Evolutionary conservation across 2,329 filamentous ascomycete species (phyloP), one percentile per base, ranked within the genome.

Genomic region (Gyromitra esculenta): DNA sequence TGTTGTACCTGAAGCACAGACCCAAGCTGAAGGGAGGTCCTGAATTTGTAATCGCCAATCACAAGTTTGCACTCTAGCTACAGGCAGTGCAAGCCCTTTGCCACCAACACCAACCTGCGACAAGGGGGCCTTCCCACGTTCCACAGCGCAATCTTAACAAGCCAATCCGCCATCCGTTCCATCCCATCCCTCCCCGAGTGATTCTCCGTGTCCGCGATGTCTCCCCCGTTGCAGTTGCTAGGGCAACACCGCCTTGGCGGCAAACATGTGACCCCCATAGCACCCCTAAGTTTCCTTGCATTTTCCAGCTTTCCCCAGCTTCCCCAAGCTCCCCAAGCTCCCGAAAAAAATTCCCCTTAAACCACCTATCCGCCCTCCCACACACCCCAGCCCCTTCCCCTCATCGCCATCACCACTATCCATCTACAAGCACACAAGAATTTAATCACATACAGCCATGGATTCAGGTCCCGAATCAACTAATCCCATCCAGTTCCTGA

Each of bases 401-500:
- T 31, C 25, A 31, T 31, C 25, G 25, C 25, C 15, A 57, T 41
- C 52, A 70, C 37, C 31, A 65, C 21, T 7, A 13, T 15, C 39
- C 31, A 57, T 64, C 21, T 35, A 73, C 35, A 57, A 67, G 35
- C 18, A 43, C 54, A 57, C 37, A 45, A 63, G 45, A 54, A 45
- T 62, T 25, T n/a, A 18, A 56, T 21, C 59, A 45, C 31, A 59
- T 18, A 54, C 35, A 73, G 13, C 54, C 7, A 77, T 77, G 75
- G 71, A 77, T 41, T 21, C 60, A 45, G 70, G 72, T 13, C 75
- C 75, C 18, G 75, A 75, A 57, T 74, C 75, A 8, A 77, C 75
- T 13, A 77, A 79, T 50, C 78, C 78, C n/a, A 52, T 69, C 21
- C 25, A 60, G 41, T 79, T 79, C 73, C 62, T 48, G 7, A 4